These are phyloP conservation scores for Sporisorium exsertum DNA, from an alignment of 1,284 basidiomycete species.

Conservation along the genomic window DNA sequence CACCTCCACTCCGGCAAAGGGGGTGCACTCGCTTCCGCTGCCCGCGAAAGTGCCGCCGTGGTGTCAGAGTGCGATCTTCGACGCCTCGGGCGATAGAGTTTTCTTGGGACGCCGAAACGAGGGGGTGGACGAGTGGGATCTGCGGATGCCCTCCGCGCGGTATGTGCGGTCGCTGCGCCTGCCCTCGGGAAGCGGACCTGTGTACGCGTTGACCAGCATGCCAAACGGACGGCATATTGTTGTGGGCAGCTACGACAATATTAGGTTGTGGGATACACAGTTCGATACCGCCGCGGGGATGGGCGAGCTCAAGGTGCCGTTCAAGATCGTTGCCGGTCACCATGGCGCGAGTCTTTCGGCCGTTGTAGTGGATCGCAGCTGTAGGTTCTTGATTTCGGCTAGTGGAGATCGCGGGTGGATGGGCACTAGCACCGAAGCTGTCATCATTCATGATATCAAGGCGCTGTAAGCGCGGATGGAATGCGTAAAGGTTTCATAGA, in stretches of 20 bases:
- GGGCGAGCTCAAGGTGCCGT: conserved; percentile 71
- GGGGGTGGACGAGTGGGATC: conserved; percentile 93
- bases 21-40: conserved; percentile 85
- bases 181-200: conserved; percentile 87
- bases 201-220: conserved; percentile 88
- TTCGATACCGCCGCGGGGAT: conserved; percentile 72
- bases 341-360: conserved; percentile 92
- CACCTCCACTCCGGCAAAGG: conserved; percentile 71
- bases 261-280: conserved; percentile 93
- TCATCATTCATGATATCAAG: conserved; percentile 64
- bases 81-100: conserved; percentile 85
- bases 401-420: conserved; percentile 95
- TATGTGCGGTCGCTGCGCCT: conserved; percentile 85
- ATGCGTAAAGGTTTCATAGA: too few species aligned
- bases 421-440: conserved; percentile 57
- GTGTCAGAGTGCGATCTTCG: conserved; percentile 83
- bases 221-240: conserved; percentile 90
- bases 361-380: conserved; percentile 87
- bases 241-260: conserved; percentile 90
- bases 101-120: conserved; percentile 92
- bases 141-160: conserved; percentile 69
- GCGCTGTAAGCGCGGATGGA: conserved; percentile 10
- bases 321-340: conserved; percentile 96
- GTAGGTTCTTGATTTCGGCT: conserved; percentile 86
- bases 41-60: conserved; percentile 92